Evolutionary conservation across 192 early-diverging fungal species (phyloP).

Genomic region (Rhizophagus sp.): DNA sequence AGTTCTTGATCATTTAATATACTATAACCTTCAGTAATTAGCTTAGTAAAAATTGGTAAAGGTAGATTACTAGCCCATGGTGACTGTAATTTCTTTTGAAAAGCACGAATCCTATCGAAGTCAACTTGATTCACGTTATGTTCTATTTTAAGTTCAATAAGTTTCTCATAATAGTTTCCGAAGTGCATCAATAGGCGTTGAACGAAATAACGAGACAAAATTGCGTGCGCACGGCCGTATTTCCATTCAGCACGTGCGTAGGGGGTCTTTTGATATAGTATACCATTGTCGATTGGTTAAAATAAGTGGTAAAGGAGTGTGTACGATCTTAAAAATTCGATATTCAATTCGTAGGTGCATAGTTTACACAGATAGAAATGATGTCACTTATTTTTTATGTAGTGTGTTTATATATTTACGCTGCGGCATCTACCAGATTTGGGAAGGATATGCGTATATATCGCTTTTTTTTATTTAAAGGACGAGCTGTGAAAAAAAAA

Average conservation of each 20-base stretch:
- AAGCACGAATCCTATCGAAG: not conserved
- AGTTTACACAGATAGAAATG: too few relatives aligned
- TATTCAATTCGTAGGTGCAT: not conserved
- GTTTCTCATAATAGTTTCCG: not conserved
- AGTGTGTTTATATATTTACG: too few relatives aligned
- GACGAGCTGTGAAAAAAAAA: too few relatives aligned
- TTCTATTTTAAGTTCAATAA: not conserved
- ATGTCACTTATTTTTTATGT: too few relatives aligned
- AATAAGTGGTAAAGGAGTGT: too few relatives aligned
- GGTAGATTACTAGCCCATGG: constrained; percentile 12
- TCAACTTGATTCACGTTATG: constrained; percentile 16
- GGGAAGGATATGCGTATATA: too few relatives aligned
- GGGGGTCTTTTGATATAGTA: not conserved
- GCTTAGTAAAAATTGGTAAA: too few relatives aligned
- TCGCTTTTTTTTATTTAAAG: too few relatives aligned
- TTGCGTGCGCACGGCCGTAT: constrained; percentile 19
- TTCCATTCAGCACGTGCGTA: not conserved
- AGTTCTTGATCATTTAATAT: not conserved
- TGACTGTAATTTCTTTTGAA: not conserved
- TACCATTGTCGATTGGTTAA: too few relatives aligned
- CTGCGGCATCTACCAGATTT: too few relatives aligned
- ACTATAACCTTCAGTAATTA: not conserved
- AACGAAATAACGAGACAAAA: constrained; percentile 6
- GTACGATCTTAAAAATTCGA: too few relatives aligned
- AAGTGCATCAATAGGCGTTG: constrained; percentile 16